These are phyloP conservation scores for Microcyclosporella mali DNA, from an alignment of 2,329 filamentous ascomycete genomes.

Conservation along the genomic window DNA sequence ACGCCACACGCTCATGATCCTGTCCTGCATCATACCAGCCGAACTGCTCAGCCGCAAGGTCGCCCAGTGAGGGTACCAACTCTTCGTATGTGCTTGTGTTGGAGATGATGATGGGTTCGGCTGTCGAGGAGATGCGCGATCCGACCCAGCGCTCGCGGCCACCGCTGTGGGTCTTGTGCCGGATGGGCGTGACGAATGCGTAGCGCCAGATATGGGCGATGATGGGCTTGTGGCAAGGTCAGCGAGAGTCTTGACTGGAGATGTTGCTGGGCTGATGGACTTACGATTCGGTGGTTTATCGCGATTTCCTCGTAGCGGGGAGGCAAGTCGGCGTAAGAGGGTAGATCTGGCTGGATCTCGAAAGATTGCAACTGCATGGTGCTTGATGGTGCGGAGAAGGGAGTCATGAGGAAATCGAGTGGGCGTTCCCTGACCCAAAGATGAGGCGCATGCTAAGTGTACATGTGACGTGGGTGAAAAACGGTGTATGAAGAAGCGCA, in stretches of 20 bases:
- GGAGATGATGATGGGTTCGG: neutral
- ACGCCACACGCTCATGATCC: neutral
- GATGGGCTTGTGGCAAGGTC: neutral
- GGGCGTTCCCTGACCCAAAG: no score
- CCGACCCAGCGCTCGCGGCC: neutral
- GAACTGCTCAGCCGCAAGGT: neutral
- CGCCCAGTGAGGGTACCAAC: neutral
- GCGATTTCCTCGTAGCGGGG: neutral
- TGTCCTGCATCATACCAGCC: neutral
- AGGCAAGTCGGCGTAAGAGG: neutral
- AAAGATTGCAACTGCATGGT: no score
- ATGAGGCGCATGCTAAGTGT: no score
- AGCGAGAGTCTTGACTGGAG: neutral
- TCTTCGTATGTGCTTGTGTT: neutral
- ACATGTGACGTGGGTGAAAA: no score
- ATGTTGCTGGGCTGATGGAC: neutral
- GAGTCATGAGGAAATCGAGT: no score
- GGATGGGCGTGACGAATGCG: no score
- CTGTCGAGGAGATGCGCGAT: neutral
- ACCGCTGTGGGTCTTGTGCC: neutral
- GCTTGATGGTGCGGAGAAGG: no score
- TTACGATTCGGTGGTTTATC: neutral
- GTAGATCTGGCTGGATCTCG: no score
- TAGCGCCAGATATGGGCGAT: neutral
- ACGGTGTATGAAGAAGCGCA: no score